Evolutionary conservation across 805 yeast species (phyloP), one percentile per base, ranked within the genome.

Genomic region (Torulaspora indica): DNA sequence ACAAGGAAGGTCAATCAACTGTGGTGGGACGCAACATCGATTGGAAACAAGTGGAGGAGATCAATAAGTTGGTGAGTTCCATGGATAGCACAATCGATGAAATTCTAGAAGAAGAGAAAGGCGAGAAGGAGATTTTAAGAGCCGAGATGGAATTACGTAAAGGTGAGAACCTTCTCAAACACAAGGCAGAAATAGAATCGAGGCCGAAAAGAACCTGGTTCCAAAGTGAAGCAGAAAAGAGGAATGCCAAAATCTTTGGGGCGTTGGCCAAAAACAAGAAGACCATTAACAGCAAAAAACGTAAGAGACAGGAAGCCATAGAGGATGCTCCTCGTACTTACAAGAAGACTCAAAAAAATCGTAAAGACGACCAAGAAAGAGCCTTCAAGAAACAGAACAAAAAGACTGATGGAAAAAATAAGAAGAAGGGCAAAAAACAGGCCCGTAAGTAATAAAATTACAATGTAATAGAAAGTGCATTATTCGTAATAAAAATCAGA

Each of bases 191-290:
- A 66, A 93, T 93, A 59, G 76, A 78, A 52, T 71, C 96, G 1
- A 78, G 97, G 59, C 98, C 98, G 27, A 88, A 78, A 66, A 80
- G 99, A 70, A 93, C 98, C 0, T 93, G 99, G 99, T 91, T 93
- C 66, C 91, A 87, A 67, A 72, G 66, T 41, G 74, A 60, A 45
- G 59, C 66, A 39, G 78, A 75, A 27, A 69, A 72, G 56, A 63
- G 68, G 35, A 57, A 69, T 55, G 55, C 69, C 48, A 63, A 65
- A 58, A 62, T 58, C 23, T 41, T 62, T 29, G 59, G 60, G 54
- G 66, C 64, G 3, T 59, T 69, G 33, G 72, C 77, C 46, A 73
- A 70, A 43, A 80, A 78, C 43, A 77, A 78, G 58, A 75, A 74
- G 55, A 50, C 47, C 22, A 61, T 74, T 18, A 83, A 81, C 55